Percentiles rank a stretch among this genome's conserved stretches.
These are phyloP conservation scores for Nicotiana attenuata DNA, from an alignment of 257 asterid species.

Conservation along the genomic window DNA sequence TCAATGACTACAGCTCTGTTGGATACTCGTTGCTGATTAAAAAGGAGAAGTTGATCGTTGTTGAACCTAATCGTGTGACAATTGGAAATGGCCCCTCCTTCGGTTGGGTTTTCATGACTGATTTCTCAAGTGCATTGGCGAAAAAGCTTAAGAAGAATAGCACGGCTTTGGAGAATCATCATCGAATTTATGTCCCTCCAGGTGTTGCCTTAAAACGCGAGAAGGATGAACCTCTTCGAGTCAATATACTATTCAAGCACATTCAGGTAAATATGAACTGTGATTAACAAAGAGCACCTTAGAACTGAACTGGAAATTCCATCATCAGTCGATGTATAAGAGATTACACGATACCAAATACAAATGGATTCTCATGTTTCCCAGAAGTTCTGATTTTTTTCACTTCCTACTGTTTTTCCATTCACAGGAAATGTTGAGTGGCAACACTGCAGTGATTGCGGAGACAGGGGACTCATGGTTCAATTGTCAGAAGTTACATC, in stretches of 20 bases:
- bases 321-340: not conserved
- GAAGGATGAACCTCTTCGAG: constrained; percentile 26
- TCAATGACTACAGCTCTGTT: constrained; percentile 33
- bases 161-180: constrained; percentile 29
- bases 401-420: too few species aligned
- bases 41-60: constrained; percentile 23
- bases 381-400: too few species aligned
- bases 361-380: too few species aligned
- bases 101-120: constrained; percentile 33
- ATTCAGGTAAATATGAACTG: constrained; percentile 19
- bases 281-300: not conserved
- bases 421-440: too few species aligned
- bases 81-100: constrained; percentile 31
- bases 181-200: constrained; percentile 28
- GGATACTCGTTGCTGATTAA: constrained; percentile 32
- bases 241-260: constrained; percentile 31
- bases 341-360: not conserved
- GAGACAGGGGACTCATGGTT: constrained; percentile 19
- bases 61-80: constrained; percentile 27
- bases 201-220: constrained; percentile 22
- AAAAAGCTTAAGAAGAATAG: constrained; percentile 22
- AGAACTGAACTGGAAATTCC: not conserved
- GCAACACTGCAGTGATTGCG: constrained; percentile 26
- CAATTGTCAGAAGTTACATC: constrained; percentile 29
- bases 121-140: constrained; percentile 23